Base-by-base conservation (phyloP, 2,329 filamentous ascomycete genomes). In the Arthrobotrys musiformis region DNA sequence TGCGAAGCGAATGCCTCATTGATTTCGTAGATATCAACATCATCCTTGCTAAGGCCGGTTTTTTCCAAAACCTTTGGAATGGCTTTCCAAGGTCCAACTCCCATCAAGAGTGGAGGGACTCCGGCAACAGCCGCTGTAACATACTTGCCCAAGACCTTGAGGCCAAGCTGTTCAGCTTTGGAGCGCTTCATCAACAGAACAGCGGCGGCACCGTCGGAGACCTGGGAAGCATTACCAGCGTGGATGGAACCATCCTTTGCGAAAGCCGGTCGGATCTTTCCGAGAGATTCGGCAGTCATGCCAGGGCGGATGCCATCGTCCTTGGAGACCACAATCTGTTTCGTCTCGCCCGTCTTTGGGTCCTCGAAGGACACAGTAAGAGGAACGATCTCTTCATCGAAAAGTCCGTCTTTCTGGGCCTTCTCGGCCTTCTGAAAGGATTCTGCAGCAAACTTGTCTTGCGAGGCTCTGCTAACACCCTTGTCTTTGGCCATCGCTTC, bases 1-100 rank as follows among this genome's bases (percentile, higher is more conserved):
- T 98, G 94, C 79, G 90, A 92, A 33, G 95, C 95, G 84, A 99
- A 99, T 0, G 95, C 95, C 88, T 99, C 95, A 87, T 99, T 99
- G 88, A 99, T 97, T 89, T 99, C 95, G 82, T 89, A 98, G 82
- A 98, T 94, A 83, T 98, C 95, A 30, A 99, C 93, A 80, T 98
- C 94, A 70, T 97, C 91, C 84, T 91, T 93, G 83, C 86, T 87
- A 81, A 99, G 90, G 76, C 94, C 93, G 0, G 94, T 92, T 84
- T 95, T 94, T 83, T 92, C 88, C 70, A 97, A 90, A 2, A 93
- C 94, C 83, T 94, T 92, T 79, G 95, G 95, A 82, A 99, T 98
- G 70, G 95, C 94, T 85, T 94, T 94, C 89, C 93, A 97, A 61
- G 95, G 95, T 0, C 95, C 95, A 80, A 97, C 87, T 79, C 95